Base-by-base conservation (phyloP, 179 eudicot species). In the Spergularia azorica region DNA sequence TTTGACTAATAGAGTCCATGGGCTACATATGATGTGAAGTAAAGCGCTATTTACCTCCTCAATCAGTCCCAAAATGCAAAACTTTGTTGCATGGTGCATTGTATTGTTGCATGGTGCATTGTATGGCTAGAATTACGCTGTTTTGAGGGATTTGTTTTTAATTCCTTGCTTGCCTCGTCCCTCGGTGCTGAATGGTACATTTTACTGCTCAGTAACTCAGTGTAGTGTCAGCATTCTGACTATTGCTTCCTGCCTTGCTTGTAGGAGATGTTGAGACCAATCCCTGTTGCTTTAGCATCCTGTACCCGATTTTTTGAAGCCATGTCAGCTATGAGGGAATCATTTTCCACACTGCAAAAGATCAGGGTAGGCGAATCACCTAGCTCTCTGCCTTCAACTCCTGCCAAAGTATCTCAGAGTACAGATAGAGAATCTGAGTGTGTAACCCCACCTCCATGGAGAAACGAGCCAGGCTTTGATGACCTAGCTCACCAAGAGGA, bases 311-410 rank as follows among this genome's bases (percentile, higher is more conserved):
- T 88, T 83, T 95, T 95, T 59, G 98, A 95, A 83, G 99, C 99
- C 74, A 91, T 93, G 97, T 91, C 99, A 41, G 99, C 99, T 61
- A 95, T 95, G 99, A 90, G 99, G 70, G 99, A 95, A 73, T 95
- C 99, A 14, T 91, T 95, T 78, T 84, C 98, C 10, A 93, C 95
- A 16, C 88, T 95, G 62, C 99, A 95, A 80, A 86, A 82, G 52
- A 81, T 91, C 74, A 86, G 97, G 80, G 92, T 93, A 50, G 96
- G 92, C 6, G 86, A 78, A 68, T 76, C 93, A 8, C 70, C 90
- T 13, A 76, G 86, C 67, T 84, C 88, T 50, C 77, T 79, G 55
- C 75, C 83, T 7, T 77, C 84, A 51, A 88, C 91, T 26, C 88
- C 90, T 6, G 82, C 83, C 78, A 81, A 75, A 26, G 83, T 73